These are phyloP conservation scores for Alternaria longipes DNA, from an alignment of 2,329 filamentous ascomycete genomes.

Conservation along the genomic window DNA sequence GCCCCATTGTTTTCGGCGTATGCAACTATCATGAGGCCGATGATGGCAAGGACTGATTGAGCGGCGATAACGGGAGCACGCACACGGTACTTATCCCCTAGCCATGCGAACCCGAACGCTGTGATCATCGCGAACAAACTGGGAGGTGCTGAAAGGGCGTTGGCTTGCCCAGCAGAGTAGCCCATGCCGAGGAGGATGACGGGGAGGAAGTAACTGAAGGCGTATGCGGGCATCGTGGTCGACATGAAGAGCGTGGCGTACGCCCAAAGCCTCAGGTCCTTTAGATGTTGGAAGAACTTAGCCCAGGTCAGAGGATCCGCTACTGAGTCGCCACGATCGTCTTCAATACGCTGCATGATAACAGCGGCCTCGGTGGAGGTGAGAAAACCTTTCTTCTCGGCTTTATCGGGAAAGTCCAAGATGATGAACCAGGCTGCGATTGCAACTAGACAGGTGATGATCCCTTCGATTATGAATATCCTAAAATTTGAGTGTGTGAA, in stretches of 20 bases:
- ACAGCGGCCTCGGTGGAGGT: conserved; percentile 26
- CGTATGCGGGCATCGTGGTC: conserved; percentile 36
- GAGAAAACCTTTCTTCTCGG: conserved; percentile 34
- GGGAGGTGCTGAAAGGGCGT: conserved; percentile 38
- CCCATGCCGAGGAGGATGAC: conserved; percentile 41
- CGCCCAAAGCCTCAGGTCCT: conserved; percentile 35
- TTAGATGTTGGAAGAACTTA: conserved; percentile 28
- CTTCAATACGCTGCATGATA: conserved; percentile 34
- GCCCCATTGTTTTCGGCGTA: conserved; percentile 32
- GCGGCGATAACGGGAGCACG: conserved; percentile 36
- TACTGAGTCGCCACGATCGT: conserved; percentile 37
- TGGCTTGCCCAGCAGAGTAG: conserved; percentile 25
- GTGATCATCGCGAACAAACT: conserved; percentile 32
- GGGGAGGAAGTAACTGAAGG: conserved; percentile 40
- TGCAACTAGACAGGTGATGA: conserved; percentile 38
- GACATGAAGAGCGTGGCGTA: conserved; percentile 37
- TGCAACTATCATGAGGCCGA: conserved; percentile 39
- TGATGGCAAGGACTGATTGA: conserved; percentile 30
- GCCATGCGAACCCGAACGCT: conserved; percentile 36
- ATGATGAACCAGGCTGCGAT: conserved; percentile 39
- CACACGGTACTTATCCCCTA: conserved; percentile 36
- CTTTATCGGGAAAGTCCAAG: conserved; percentile 41
- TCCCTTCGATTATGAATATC: conserved; percentile 44
- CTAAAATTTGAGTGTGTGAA: background rate
- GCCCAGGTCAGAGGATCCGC: conserved; percentile 32